Base-by-base conservation (phyloP, 176 grass and related monocot genomes). In the Carex pumila region DNA sequence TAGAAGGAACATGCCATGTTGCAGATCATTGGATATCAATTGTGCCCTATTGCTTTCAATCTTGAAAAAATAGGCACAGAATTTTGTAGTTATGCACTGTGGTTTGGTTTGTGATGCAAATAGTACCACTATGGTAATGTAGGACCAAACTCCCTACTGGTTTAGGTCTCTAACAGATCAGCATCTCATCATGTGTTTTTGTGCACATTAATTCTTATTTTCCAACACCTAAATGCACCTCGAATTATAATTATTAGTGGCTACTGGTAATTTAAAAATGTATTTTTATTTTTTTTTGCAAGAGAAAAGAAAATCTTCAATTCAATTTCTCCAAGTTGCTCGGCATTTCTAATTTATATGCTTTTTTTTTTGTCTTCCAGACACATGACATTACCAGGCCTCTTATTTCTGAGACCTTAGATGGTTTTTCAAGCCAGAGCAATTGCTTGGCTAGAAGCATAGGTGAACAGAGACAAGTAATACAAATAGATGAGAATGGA, bases 371-470 rank as follows among this genome's bases (percentile, higher is more conserved):
- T 85, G 56, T 12, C 83, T 86, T 92, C 65, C 85, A 97, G 94
- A 61, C 74, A 37, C 85, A 92, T 87, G 87, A 94, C 82, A 79
- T 97, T 81, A 89, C 85, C 52, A 97, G 87, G 65, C 94, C 90
- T 86, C 88, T 97, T 41, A 83, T 97, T 74, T 84, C 65, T 75
- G 89, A 89, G 70, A 89, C 83, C 88, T 49, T 58, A 50, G 88
- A 86, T 63, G 71, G 34, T 71, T 50, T 55, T 10, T 75, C 83
- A 68, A 71, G 73, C 36, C 81, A 87, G 65, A 85, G 55, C 58
- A 88, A 86, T 83, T 85, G 61, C 65, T 76, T 90, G 73, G 58
- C 61, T 83, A 89, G 65, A 86, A 90, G 29, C 87, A 61, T 74
- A 83, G 75, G 60, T 78, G 90, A 88, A 57, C 85, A 90, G 83